Base-by-base conservation (phyloP, 192 early-diverging fungal genomes). In the Blastocladiella britannica region DNA sequence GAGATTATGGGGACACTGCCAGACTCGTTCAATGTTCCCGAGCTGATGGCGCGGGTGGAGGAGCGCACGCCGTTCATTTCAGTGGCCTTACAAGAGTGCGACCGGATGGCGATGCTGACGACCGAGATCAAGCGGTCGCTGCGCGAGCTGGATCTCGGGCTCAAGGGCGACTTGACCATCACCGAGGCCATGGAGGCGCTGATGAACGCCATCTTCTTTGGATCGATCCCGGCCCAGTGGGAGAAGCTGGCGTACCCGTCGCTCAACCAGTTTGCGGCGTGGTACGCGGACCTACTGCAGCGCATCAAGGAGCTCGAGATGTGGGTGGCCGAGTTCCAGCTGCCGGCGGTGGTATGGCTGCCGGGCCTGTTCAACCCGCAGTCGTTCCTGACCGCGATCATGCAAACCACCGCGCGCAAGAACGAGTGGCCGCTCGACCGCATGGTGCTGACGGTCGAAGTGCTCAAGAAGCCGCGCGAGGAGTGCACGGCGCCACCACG, bases 51-150 rank as follows among this genome's bases (percentile, higher is more conserved):
- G 47, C 37, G 26, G 52, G 61, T 18, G 58, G 58, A n/a, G 37
- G 37, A 47, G 37, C 37, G 37, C 37, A 47, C 37, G n/a, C 66
- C 67, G 4, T 66, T 63, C 25, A 55, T 71, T 24, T 58, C 60
- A 18, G 58, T 58, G 30, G 52, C 30, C 20, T 47, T 59, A 52
- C 47, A 63, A 2, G 60, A 57, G 9, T 43, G 62, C 12, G 61
- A 55, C 30, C 53, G 56, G 29, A 82, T 82, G 58, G 83, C 88
- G 18, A 70, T 72, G 0, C 85, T 82, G 76, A 91, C 91, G 87
- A 75, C 80, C 7, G 63, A 70, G 18, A 61, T 87, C 0, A 69
- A 67, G n/a, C 55, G 51, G 4, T 67, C 68, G 20, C 75, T 84
- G 0, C 57, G 66, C 0, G 70, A 76, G 30, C 87, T 84, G 78